phyloP scores from a whole-genome alignment of 2,329 filamentous ascomycete genomes.

The Claviceps africana region DNA sequence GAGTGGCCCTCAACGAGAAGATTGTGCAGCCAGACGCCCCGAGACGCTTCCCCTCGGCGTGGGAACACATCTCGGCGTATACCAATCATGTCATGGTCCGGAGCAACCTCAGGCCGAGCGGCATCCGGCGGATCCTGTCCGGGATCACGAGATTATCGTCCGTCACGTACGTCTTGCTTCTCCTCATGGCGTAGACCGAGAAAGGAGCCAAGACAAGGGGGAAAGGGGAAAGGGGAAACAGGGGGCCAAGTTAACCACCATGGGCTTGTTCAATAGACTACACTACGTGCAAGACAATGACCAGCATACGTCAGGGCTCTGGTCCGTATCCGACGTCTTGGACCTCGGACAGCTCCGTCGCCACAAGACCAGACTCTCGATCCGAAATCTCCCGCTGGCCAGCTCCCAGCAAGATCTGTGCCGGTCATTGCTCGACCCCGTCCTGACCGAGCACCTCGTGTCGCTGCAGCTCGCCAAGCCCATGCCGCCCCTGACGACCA shows the following conservation, averaged over 20 bases:
- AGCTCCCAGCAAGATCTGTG: not conserved
- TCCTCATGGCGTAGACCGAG: not conserved
- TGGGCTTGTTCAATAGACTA: conserved; percentile 22
- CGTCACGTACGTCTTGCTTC: conserved; percentile 21
- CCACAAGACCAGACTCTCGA: not conserved
- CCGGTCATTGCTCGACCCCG: conserved; percentile 23
- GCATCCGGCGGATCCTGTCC: conserved; percentile 22
- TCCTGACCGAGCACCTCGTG: conserved; percentile 24
- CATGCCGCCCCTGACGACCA: conserved; percentile 25
- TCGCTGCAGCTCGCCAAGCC: conserved; percentile 27
- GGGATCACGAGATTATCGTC: conserved; percentile 23
- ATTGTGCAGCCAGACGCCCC: conserved; percentile 23
- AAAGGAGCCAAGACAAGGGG: too few relatives aligned
- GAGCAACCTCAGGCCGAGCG: conserved; percentile 24
- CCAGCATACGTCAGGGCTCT: conserved; percentile 3
- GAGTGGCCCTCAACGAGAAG: conserved; percentile 22
- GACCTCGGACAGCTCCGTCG: not conserved
- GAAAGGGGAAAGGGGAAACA: not conserved
- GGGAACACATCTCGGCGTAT: conserved; percentile 22
- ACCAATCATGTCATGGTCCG: conserved; percentile 27
- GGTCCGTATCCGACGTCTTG: not conserved
- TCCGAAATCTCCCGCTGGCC: not conserved
- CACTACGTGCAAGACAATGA: conserved; percentile 18
- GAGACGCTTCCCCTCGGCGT: conserved; percentile 16
- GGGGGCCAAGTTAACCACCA: not conserved